Evolutionary conservation across 805 yeast species (phyloP).

Genomic region (Candida sphagnicola): DNA sequence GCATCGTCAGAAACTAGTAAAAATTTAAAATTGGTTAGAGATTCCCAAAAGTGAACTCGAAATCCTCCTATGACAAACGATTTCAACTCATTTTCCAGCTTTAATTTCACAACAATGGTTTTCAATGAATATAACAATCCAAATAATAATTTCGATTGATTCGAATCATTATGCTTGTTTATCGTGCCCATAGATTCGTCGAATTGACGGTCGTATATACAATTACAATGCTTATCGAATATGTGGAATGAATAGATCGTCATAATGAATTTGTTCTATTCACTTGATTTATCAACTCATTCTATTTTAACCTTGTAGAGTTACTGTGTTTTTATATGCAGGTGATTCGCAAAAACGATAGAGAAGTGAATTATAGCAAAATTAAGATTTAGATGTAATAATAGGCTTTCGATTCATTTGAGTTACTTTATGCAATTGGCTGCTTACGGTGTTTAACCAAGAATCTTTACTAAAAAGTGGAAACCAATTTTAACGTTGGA

Average conservation of each 20-base stretch:
- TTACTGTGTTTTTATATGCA: no score
- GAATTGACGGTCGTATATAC: slow-evolving; percentile 76
- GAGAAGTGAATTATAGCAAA: no score
- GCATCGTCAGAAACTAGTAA: slow-evolving; percentile 66
- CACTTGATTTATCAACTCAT: no score
- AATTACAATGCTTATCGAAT: slow-evolving; percentile 87
- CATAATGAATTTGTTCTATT: slow-evolving; percentile 28
- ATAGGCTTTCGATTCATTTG: no score
- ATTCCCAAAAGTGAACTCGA: slow-evolving; percentile 75
- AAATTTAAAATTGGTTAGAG: slow-evolving; percentile 75
- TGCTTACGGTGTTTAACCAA: no score
- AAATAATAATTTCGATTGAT: slow-evolving; percentile 75
- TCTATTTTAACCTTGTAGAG: no score
- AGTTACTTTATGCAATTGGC: no score
- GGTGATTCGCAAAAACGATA: no score
- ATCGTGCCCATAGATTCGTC: slow-evolving; percentile 16
- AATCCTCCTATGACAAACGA: slow-evolving; percentile 71
- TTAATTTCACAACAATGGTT: slow-evolving; percentile 59
- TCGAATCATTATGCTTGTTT: slow-evolving; percentile 58
- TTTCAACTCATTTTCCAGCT: slow-evolving; percentile 36
- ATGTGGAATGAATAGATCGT: slow-evolving; percentile 84
- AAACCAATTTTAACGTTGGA: no score
- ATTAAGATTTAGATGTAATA: no score
- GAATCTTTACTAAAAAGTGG: no score
- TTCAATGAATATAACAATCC: slow-evolving; percentile 81